These are phyloP conservation scores for Cytospora chrysosperma DNA, from an alignment of 2,329 filamentous ascomycete genomes.

Conservation along the genomic window DNA sequence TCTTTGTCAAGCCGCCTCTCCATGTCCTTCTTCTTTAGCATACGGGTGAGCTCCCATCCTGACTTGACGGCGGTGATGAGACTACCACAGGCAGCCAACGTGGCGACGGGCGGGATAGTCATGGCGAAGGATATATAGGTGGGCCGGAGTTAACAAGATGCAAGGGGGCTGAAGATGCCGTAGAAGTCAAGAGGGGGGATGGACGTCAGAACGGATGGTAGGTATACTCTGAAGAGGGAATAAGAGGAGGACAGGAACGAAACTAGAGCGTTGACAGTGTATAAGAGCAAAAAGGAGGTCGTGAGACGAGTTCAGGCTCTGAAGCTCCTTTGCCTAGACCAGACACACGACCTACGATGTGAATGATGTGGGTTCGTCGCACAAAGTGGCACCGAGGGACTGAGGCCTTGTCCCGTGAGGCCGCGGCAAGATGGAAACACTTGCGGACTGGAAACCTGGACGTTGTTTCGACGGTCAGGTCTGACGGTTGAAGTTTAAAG, in stretches of 20 bases:
- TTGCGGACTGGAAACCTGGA: not conserved
- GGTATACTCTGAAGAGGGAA: not conserved
- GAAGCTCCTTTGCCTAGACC: not conserved
- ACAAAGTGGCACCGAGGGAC: slow-evolving; percentile 5
- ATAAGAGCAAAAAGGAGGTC: slow-evolving; percentile 14
- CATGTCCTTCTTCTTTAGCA: slow-evolving; percentile 31
- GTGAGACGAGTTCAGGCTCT: not conserved
- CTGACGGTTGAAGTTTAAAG: slow-evolving; percentile 10
- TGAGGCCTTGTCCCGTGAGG: slow-evolving; percentile 4
- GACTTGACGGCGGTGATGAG: slow-evolving; percentile 33
- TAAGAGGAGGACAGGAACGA: not conserved
- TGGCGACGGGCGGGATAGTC: slow-evolving; percentile 29
- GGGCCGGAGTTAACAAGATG: not conserved
- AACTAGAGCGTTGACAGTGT: slow-evolving; percentile 6
- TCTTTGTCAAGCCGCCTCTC: slow-evolving; percentile 25
- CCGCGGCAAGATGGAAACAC: slow-evolving; percentile 6
- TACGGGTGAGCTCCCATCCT: slow-evolving; percentile 32
- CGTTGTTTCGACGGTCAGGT: slow-evolving; percentile 14
- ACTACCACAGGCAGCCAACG: slow-evolving; percentile 32
- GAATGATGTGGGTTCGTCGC: not conserved
- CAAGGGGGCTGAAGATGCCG: not conserved
- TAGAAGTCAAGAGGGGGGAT: not conserved
- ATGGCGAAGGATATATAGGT: slow-evolving; percentile 23
- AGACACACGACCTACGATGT: not conserved
- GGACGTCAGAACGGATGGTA: not conserved